Base-by-base conservation (phyloP, 176 grass and related monocot genomes). In the Juncus effusus region DNA sequence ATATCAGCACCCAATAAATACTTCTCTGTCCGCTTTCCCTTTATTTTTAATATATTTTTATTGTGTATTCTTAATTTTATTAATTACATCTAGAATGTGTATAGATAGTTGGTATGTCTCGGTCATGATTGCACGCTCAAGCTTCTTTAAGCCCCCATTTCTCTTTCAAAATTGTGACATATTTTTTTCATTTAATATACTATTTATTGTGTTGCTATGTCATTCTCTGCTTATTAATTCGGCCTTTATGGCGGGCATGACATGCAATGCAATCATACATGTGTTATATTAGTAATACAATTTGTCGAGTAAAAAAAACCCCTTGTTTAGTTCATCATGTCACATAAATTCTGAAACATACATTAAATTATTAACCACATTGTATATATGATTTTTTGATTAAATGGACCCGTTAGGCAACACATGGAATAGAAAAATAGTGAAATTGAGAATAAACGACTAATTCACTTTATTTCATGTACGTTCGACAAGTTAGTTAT, bases 71-170 rank as follows among this genome's bases (percentile, higher is more conserved):
- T 40, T 10, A 56, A 38, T 47, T 47, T 66, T 51, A 11, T 16
- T 47, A 65, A 42, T 49, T 67, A 28, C 14, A 51, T 7, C 10
- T 65, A 19, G 44, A 13, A 40, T 52, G 7, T n/a, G 4, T 6
- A 54, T 0, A 9, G 52, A 71, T 45, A 38, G 68, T 71, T 59
- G 54, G 38, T 71, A 59, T 59, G 68, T 71, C 68, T 42, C 12
- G 38, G 54, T 71, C 68, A n/a, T 59, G 39, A 71, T 71, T 45
- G 68, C 68, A 71, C 54, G 68, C 54, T 1, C 54, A 59, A 71
- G 68, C 39, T 45, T 71, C 68, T 59, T 58, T 71, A 42, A 71
- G 39, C 13, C 68, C 5, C 57, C 7, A 8, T 16, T 40, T 59
- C 68, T 42, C 7, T 71, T 71, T 71, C 67, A 57, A 56, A 5